Conservation (phyloP, 78 protist species). For the Paulinella micropora region DNA sequence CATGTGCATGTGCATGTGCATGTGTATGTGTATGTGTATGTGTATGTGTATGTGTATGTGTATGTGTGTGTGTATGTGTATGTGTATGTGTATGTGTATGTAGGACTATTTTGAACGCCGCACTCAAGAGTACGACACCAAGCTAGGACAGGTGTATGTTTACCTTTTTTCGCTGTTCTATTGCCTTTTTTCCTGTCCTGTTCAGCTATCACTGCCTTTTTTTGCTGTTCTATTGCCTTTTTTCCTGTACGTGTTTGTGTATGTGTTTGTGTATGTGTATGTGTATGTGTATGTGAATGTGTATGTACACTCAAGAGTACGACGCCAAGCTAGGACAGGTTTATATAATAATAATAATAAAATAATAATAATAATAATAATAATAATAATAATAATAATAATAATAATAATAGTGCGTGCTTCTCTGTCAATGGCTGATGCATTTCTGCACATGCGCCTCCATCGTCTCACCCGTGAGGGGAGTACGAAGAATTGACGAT, state of each 20-base stretch:
- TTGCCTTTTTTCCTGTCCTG: background rate
- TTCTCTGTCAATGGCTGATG: no score
- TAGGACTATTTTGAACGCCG: background rate
- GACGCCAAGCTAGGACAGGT: background rate
- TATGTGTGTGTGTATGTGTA: background rate
- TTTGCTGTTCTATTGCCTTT: background rate
- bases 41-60: background rate
- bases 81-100: background rate
- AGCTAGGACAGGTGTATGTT: background rate
- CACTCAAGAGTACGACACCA: background rate
- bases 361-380: no score
- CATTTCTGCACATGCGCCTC: no score
- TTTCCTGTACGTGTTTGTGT: background rate
- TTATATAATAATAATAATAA: no score
- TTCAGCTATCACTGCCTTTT: background rate
- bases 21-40: background rate
- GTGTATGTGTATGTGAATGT: background rate
- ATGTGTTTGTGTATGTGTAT: background rate
- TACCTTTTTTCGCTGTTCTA: background rate
- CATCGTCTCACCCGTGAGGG: no score
- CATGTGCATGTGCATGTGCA: background rate
- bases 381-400: no score
- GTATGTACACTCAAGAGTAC: background rate
- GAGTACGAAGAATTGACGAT: no score
- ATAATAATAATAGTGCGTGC: no score